Base-by-base conservation (phyloP, 2,329 filamentous ascomycete genomes). In the Cordyceps tenuipes region DNA sequence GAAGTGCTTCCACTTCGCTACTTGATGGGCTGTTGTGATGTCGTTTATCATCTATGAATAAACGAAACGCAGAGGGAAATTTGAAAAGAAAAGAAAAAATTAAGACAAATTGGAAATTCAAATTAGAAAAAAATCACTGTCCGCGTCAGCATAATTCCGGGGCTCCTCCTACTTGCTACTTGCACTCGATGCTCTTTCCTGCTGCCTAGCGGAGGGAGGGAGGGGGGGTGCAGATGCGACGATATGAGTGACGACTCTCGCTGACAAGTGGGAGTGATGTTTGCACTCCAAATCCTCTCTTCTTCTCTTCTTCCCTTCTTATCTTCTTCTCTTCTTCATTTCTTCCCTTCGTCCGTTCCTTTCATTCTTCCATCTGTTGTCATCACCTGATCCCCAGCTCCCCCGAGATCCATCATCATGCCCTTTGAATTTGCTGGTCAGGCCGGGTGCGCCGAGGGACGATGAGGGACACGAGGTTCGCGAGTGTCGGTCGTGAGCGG, bases 381-480 rank as follows among this genome's bases (percentile, higher is more conserved):
- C 34, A 17, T 26, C 5, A 5, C 10, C 41, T 41, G 19, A 3
- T 9, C 29, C 13, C 10, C 21, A 5, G 6, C 8, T 29, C n/a
- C 5, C 6, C 21, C 21, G 13, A 44, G n/a, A 54, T 26, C 36
- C 21, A 9, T 13, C 23, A 10, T n/a, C 21, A 51, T 51, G 47
- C 12, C 5, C 4, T 31, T 49, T 23, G 10, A 50, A 47, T 31
- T 58, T 3, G 31, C n/a, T n/a, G 50, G 49, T 65, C 34, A 61
- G 66, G n/a, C 34, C 53, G 41, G 62, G 57, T 10, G 64, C 64
- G 39, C 61, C 64, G 12, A 63, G 36, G 4, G 53, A 60, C 17
- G 49, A 63, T n/a, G 61, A 62, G 48, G 50, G 64, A 21, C 64
- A 62, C 9, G 56, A 59, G 13, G 54, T 62, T 43, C 62, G 60